Evolutionary conservation across 176 grass and related monocot species (phyloP).

Genomic region (Tillandsia leiboldiana): DNA sequence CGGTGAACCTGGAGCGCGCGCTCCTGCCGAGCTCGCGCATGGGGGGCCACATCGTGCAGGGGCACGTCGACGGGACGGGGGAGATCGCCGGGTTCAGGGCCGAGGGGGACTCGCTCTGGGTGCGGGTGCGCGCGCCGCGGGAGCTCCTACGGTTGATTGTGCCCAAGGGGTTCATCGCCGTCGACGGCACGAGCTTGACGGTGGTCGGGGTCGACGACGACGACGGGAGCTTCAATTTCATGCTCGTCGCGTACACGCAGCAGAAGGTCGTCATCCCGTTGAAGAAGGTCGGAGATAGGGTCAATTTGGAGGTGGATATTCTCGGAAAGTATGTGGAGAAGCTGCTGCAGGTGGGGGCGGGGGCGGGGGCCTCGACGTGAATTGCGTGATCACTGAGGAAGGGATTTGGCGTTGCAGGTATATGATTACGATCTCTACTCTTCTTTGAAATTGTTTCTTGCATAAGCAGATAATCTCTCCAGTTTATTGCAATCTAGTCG

Average conservation of each 20-base stretch:
- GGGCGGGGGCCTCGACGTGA: neutral
- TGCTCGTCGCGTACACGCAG: conserved; percentile 91
- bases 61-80: conserved; percentile 78
- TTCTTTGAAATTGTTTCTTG: no score
- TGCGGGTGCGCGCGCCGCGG: conserved; percentile 50
- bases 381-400: no score
- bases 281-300: conserved; percentile 84
- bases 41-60: conserved; percentile 90
- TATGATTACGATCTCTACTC: no score
- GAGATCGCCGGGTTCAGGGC: conserved; percentile 57
- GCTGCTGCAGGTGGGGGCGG: conserved; percentile 20
- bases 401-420: no score
- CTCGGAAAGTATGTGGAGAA: conserved; percentile 86
- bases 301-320: conserved; percentile 94
- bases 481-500: no score
- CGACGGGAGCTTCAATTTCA: conserved; percentile 73
- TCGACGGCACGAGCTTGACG: conserved; percentile 77
- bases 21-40: conserved; percentile 67
- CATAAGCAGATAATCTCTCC: no score
- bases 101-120: conserved; percentile 81
- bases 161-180: conserved; percentile 86
- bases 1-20: conserved; percentile 76
- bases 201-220: conserved; percentile 66
- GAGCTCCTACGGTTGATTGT: conserved; percentile 71
- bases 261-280: conserved; percentile 70